Evolutionary conservation across 129 eudicot genomes (phyloP).

Genomic region (Pulicaria dysenterica): DNA sequence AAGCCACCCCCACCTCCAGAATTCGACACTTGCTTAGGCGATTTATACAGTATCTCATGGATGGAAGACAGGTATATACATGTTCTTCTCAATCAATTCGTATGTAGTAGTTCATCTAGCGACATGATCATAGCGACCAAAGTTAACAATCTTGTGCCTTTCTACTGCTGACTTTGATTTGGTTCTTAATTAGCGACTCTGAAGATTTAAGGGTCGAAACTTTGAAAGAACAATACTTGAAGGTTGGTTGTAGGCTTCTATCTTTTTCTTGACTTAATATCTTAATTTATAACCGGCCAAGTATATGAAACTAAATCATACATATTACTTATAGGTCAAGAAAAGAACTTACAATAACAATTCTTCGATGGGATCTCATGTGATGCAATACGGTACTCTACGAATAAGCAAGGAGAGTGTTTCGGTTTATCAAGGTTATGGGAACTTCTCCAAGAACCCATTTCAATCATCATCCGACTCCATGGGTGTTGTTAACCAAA

Average conservation of each 20-base stretch:
- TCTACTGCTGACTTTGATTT: conserved; percentile 6
- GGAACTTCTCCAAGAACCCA: conserved; percentile 37
- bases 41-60: conserved; percentile 87
- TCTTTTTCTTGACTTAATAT: background rate
- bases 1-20: conserved; percentile 58
- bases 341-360: conserved; percentile 29
- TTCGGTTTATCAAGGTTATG: conserved; percentile 50
- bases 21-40: conserved; percentile 78
- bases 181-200: conserved; percentile 49
- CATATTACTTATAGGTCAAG: conserved; percentile 39
- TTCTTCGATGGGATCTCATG: conserved; percentile 44
- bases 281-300: too few relatives aligned
- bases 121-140: background rate
- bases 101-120: background rate
- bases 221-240: conserved; percentile 58
- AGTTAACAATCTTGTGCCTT: background rate
- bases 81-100: background rate
- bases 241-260: conserved; percentile 36
- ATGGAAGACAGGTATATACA: conserved; percentile 85
- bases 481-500: conserved; percentile 60
- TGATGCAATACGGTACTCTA: conserved; percentile 54
- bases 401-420: conserved; percentile 29
- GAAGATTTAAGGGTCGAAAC: conserved; percentile 70
- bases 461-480: background rate
- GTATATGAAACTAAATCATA: background rate